Percentiles rank a stretch among this genome's conserved stretches.
Evolutionary conservation across 1,139 yeast genomes (phyloP).

Genomic region (Lodderomyces theae): DNA sequence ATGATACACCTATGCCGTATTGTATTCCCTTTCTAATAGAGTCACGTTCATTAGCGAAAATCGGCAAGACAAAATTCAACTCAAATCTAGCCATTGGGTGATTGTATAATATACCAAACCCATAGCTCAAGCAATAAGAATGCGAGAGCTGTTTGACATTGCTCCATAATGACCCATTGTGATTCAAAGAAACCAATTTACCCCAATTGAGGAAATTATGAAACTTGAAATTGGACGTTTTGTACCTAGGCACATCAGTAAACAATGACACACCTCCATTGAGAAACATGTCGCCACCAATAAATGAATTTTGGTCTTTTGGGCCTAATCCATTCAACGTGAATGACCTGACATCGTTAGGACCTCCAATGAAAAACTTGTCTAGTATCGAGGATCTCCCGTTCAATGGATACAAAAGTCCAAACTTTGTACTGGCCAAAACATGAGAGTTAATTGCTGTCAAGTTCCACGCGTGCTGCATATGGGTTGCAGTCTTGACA

Average conservation of each 20-base stretch:
- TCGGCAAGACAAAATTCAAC: conserved; percentile 78
- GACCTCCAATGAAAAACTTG: conserved; percentile 62
- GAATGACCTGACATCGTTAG: conserved; percentile 80
- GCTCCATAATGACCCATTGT: conserved; percentile 17
- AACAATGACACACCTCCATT: conserved; percentile 72
- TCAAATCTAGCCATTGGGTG: conserved; percentile 93
- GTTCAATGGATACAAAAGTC: conserved; percentile 43
- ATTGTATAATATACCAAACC: conserved; percentile 75
- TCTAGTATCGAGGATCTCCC: conserved; percentile 53
- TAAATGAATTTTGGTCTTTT: conserved; percentile 52
- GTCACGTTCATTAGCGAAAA: conserved; percentile 64
- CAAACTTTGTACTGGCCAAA: conserved; percentile 48
- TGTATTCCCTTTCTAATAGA: conserved; percentile 80
- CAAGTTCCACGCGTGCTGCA: conserved; percentile 36
- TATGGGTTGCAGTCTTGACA: conserved; percentile 48
- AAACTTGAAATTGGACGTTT: conserved; percentile 61
- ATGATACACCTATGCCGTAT: conserved; percentile 87
- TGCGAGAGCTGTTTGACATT: conserved; percentile 25
- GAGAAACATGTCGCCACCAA: conserved; percentile 80
- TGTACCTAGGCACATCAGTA: conserved; percentile 58
- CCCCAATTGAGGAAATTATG: conserved; percentile 79
- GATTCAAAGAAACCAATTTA: conserved; percentile 49
- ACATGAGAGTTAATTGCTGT: conserved; percentile 29
- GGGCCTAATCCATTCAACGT: conserved; percentile 84
- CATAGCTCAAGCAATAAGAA: conserved; percentile 55